Conservation (phyloP, 129 eudicot species). For the Solidago caesia region DNA sequence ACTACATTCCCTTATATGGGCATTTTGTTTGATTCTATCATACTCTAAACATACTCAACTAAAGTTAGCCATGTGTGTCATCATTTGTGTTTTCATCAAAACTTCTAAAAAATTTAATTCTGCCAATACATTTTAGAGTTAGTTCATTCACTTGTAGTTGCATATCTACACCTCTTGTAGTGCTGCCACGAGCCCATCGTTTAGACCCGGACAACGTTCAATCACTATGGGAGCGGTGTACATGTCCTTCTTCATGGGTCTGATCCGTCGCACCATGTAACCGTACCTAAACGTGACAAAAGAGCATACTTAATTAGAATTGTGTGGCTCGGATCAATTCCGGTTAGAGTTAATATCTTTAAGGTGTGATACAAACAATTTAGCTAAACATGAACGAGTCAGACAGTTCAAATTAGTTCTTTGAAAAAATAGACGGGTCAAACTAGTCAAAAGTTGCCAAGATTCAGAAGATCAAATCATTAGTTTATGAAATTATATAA, state of each 20-base stretch:
- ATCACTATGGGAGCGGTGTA: neutral
- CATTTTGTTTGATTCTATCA: slow-evolving; percentile 24
- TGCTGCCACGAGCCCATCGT: neutral
- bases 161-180: slow-evolving; percentile 19
- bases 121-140: too few species aligned
- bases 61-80: slow-evolving; percentile 35
- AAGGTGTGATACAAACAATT: too few species aligned
- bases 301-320: too few species aligned
- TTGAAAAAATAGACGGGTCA: too few species aligned
- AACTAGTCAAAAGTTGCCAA: too few species aligned
- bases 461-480: too few species aligned
- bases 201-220: neutral
- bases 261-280: neutral
- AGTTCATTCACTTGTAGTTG: neutral
- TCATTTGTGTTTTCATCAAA: slow-evolving; percentile 30
- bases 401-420: too few species aligned
- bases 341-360: too few species aligned
- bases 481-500: too few species aligned
- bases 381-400: too few species aligned
- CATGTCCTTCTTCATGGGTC: slow-evolving; percentile 6
- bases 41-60: slow-evolving; percentile 34
- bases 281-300: neutral
- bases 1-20: slow-evolving; percentile 25
- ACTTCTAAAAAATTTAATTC: neutral
- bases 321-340: too few species aligned